phyloP scores from a whole-genome alignment of 345 rosid species.

The Hypericum perforatum region DNA sequence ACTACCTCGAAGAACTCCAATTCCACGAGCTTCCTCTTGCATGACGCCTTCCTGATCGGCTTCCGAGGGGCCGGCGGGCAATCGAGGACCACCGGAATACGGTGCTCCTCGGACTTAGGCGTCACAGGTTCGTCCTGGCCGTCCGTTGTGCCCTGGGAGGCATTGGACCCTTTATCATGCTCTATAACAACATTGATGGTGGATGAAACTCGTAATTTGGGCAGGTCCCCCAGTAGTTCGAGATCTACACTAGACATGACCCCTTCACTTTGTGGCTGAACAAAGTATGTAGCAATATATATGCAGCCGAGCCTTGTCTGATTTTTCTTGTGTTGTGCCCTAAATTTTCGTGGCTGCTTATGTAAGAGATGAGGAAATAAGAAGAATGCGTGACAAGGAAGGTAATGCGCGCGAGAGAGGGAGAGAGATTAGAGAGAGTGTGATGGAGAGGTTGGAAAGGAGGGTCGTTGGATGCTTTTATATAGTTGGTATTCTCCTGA shows the following conservation, averaged over 20 bases:
- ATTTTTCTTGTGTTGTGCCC: no score
- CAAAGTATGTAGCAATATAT: background rate
- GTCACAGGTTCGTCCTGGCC: constrained; percentile 5
- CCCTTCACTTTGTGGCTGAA: background rate
- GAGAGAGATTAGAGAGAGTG: background rate
- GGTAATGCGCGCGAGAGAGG: background rate
- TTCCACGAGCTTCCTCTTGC: constrained; percentile 34
- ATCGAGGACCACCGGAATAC: constrained; percentile 20
- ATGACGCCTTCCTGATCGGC: constrained; percentile 12
- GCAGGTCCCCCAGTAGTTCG: constrained; percentile 17
- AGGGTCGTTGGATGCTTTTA: background rate
- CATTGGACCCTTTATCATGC: constrained; percentile 4
- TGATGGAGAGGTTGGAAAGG: background rate
- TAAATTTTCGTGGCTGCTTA: background rate
- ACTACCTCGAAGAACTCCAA: constrained; percentile 32
- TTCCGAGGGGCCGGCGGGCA: constrained; percentile 39
- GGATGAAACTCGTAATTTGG: constrained; percentile 10
- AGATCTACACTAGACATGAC: constrained; percentile 31
- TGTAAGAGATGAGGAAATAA: background rate
- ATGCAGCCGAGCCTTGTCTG: background rate
- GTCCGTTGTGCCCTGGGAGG: background rate
- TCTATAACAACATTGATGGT: background rate
- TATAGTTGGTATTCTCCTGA: background rate
- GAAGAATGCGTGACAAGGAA: constrained; percentile 1
- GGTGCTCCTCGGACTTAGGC: constrained; percentile 22